A percentile compares a stretch with the other conserved stretches of the same genome.
Conservation (phyloP, 2,329 filamentous ascomycete genomes). For the Xylariaceae sp. region DNA sequence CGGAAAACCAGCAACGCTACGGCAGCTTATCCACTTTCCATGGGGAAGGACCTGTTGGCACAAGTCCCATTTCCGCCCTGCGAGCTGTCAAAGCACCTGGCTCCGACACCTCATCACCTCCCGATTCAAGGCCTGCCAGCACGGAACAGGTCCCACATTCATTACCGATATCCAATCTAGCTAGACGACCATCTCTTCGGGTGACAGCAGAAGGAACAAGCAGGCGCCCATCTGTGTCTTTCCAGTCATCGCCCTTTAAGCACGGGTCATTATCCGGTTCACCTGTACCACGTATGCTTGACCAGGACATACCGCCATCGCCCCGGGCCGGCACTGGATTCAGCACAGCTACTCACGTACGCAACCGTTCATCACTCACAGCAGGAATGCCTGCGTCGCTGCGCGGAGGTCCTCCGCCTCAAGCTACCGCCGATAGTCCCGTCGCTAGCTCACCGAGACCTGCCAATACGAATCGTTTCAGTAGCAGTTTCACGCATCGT, state of each 20-base stretch:
- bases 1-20: constrained; percentile 75
- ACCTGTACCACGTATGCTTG: constrained; percentile 54
- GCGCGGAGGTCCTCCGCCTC: constrained; percentile 58
- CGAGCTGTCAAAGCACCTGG: constrained; percentile 63
- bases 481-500: constrained; percentile 90
- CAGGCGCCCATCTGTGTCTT: constrained; percentile 80
- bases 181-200: constrained; percentile 38
- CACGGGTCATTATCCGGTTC: constrained; percentile 91
- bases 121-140: constrained; percentile 48
- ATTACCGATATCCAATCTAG: constrained; percentile 46
- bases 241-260: constrained; percentile 81
- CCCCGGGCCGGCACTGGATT: constrained; percentile 47
- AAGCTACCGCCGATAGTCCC: constrained; percentile 61
- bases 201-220: constrained; percentile 49
- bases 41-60: constrained; percentile 71
- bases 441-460: constrained; percentile 76
- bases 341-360: constrained; percentile 53
- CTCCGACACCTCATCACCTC: constrained; percentile 61
- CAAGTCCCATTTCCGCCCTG: constrained; percentile 82
- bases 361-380: constrained; percentile 70
- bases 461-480: constrained; percentile 76
- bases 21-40: constrained; percentile 89
- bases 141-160: constrained; percentile 49
- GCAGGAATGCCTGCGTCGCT: constrained; percentile 74
- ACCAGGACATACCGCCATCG: constrained; percentile 54